Base-by-base conservation (phyloP, 306 rosid species). In the Inga leiocalycina region DNA sequence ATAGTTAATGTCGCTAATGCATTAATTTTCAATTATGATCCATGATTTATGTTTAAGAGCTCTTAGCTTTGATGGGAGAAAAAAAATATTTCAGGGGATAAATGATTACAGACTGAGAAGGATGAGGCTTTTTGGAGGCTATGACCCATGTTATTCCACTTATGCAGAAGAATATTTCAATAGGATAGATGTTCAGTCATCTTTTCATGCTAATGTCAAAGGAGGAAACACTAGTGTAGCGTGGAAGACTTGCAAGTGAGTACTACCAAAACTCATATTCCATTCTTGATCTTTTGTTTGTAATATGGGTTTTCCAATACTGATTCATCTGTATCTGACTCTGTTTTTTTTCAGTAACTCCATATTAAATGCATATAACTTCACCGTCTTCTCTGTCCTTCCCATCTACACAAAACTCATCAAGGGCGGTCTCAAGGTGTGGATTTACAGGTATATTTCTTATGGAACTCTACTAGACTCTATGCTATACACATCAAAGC, bases 241-340 rank as follows among this genome's bases (percentile, higher is more conserved):
- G 46, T 89, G 93, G 93, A 77, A 76, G 71, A 79, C 80, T 57
- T 89, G 93, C 91, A 88, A 73, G 93, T 89, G 84, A 85, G 88
- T 62, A 61, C 59, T n/a, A 49, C 19, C 78, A 24, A 12, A 79
- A 51, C 59, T 81, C 79, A 46, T n/a, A 45, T 30, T 48, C 52
- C 41, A 10, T 69, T 79, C 46, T 49, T 68, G 35, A 52, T 48
- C 13, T 17, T 71, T 44, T 8, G 46, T 5, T 49, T 17, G n/a
- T 17, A 65, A 11, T n/a, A n/a, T 37, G 67, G 74, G 45, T 64
- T 52, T 76, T 52, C 32, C 49, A 37, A 76, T 52, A 24, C 35
- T 85, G 34, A 77, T 77, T 75, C 3, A 3, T n/a, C 70, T 46
- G 34, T 13, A 12, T 44, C 4, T 12, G 2, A 52, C 46, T 82